Percentiles rank a stretch among this genome's conserved stretches.
Conservation (phyloP, 2,329 filamentous ascomycete genomes). For the Trematosphaeria pertusa region DNA sequence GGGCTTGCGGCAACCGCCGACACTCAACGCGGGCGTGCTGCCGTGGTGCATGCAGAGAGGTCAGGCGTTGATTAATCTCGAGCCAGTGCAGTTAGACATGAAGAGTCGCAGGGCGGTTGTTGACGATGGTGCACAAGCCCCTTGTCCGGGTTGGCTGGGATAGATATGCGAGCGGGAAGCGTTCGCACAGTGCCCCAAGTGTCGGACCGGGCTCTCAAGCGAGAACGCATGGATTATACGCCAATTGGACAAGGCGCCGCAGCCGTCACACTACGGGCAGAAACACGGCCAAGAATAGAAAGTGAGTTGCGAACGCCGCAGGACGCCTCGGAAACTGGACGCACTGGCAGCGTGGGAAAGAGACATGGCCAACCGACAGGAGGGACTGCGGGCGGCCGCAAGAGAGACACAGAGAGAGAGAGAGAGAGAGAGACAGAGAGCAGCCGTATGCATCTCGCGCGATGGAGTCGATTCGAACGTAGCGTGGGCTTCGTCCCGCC, state of each 20-base stretch:
- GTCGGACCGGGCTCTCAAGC: slow-evolving; percentile 6
- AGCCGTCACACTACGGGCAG: slow-evolving; percentile 5
- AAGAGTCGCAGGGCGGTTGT: no score
- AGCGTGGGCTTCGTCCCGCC: no score
- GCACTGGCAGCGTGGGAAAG: neutral
- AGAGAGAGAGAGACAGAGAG: no score
- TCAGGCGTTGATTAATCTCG: no score
- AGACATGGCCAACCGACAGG: neutral
- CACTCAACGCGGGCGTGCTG: no score
- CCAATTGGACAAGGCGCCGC: slow-evolving; percentile 1
- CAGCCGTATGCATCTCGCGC: no score
- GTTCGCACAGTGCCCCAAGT: slow-evolving; percentile 1
- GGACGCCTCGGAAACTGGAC: slow-evolving; percentile 3
- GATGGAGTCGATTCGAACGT: no score
- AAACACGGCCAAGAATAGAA: slow-evolving; percentile 6
- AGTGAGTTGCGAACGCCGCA: neutral
- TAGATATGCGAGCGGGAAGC: neutral
- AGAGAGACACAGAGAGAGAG: no score
- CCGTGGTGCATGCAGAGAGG: no score
- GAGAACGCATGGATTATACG: neutral
- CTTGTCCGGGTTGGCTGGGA: neutral
- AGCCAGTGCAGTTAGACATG: no score
- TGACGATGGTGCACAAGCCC: slow-evolving; percentile 1
- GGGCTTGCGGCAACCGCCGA: no score
- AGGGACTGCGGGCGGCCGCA: no score